phyloP scores from a whole-genome alignment of 2,329 filamentous ascomycete genomes.

The Xylariaceae sp. region DNA sequence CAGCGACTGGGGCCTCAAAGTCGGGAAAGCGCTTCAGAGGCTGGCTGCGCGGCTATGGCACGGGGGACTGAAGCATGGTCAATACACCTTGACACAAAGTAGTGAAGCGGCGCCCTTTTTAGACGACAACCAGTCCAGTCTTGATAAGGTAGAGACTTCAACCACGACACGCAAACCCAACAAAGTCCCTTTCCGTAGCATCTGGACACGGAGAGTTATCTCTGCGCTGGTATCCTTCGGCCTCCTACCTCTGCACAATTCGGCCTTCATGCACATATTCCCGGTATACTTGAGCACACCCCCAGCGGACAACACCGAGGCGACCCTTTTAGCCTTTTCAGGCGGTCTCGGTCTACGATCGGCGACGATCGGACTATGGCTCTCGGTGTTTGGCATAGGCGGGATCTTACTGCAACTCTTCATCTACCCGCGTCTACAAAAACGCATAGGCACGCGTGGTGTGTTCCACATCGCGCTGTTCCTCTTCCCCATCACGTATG shows the following conservation, averaged over 20 bases:
- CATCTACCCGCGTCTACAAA: slow-evolving; percentile 56
- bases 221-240: slow-evolving; percentile 36
- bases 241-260: slow-evolving; percentile 59
- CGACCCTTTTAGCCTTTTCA: slow-evolving; percentile 47
- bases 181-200: slow-evolving; percentile 21
- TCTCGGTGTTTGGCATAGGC: slow-evolving; percentile 57
- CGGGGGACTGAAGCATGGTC: background rate
- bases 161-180: background rate
- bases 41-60: slow-evolving; percentile 14
- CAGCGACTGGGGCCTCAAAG: slow-evolving; percentile 22
- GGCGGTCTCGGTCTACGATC: slow-evolving; percentile 54
- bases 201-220: slow-evolving; percentile 34
- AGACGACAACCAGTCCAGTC: slow-evolving; percentile 12
- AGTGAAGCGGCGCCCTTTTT: slow-evolving; percentile 19
- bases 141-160: slow-evolving; percentile 17
- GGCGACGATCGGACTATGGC: slow-evolving; percentile 37
- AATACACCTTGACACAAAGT: slow-evolving; percentile 9
- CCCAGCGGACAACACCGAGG: slow-evolving; percentile 41
- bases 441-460: slow-evolving; percentile 54
- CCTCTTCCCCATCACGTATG: slow-evolving; percentile 56
- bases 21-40: slow-evolving; percentile 17
- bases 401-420: slow-evolving; percentile 59
- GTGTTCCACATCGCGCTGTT: slow-evolving; percentile 55
- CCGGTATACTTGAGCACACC: slow-evolving; percentile 58
- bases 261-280: slow-evolving; percentile 59